Percentiles rank a stretch among this genome's conserved stretches.
These are phyloP conservation scores for Lathyrus oleraceus DNA, from an alignment of 306 rosid species.

Conservation along the genomic window DNA sequence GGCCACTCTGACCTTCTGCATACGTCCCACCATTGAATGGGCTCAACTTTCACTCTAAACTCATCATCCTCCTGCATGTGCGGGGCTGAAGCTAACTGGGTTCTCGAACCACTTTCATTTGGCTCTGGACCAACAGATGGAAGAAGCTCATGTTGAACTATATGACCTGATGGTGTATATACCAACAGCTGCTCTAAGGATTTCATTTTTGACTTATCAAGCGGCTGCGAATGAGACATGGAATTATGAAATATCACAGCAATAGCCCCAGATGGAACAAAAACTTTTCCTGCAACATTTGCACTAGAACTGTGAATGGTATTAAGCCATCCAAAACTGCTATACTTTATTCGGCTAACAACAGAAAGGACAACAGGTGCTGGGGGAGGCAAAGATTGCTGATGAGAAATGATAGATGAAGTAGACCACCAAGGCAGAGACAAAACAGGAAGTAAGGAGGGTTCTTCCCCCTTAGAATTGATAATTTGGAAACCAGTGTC, in stretches of 20 bases:
- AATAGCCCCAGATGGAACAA: slow-evolving; percentile 93
- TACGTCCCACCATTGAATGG: slow-evolving; percentile 95
- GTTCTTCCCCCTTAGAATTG: slow-evolving; percentile 64
- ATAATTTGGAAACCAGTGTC: slow-evolving; percentile 72
- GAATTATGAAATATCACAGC: slow-evolving; percentile 85
- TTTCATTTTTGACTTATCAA: slow-evolving; percentile 48
- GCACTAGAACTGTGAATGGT: slow-evolving; percentile 57
- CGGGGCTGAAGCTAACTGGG: slow-evolving; percentile 53
- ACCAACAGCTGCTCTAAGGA: slow-evolving; percentile 81
- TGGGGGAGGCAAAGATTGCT: slow-evolving; percentile 75
- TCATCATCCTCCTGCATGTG: slow-evolving; percentile 78
- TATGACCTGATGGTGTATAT: slow-evolving; percentile 89
- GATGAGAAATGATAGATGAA: slow-evolving; percentile 49
- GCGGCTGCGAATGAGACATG: slow-evolving; percentile 52
- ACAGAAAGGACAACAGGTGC: slow-evolving; percentile 72
- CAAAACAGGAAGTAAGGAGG: slow-evolving; percentile 62
- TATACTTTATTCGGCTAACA: slow-evolving; percentile 87
- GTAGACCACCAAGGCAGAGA: slow-evolving; percentile 91
- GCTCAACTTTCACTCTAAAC: slow-evolving; percentile 84
- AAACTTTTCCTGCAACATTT: slow-evolving; percentile 71
- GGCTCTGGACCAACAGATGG: slow-evolving; percentile 69
- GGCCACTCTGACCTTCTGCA: slow-evolving; percentile 88
- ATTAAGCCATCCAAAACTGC: slow-evolving; percentile 94
- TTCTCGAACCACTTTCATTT: slow-evolving; percentile 43
- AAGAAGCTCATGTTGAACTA: slow-evolving; percentile 81